Percentiles rank a stretch among this genome's conserved stretches.
Conservation (phyloP, 202 grass and related monocot species). For the Elaeis oleifera region DNA sequence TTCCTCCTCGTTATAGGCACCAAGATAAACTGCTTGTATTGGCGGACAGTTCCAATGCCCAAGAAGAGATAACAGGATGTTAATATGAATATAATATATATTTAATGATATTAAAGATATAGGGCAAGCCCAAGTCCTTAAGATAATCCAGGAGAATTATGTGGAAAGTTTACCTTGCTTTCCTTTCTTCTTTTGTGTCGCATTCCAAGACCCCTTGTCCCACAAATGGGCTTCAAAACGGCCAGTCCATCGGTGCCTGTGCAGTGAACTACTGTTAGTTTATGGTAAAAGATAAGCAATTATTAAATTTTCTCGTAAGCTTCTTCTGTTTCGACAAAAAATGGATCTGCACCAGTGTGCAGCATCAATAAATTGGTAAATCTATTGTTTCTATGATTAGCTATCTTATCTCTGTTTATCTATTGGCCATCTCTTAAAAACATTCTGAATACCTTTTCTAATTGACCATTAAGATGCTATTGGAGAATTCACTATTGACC, state of each 20-base stretch:
- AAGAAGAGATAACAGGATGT: too few species aligned
- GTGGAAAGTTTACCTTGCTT: constrained; percentile 44
- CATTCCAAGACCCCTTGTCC: constrained; percentile 69
- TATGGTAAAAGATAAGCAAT: not conserved
- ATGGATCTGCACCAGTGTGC: too few species aligned
- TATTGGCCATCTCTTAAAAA: too few species aligned
- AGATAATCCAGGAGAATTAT: not conserved
- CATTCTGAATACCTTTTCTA: too few species aligned
- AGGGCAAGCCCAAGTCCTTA: too few species aligned
- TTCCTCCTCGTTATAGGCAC: constrained; percentile 58
- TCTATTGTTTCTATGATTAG: too few species aligned
- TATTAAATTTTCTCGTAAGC: not conserved
- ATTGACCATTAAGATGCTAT: too few species aligned
- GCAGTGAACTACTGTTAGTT: not conserved
- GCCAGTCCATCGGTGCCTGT: constrained; percentile 63
- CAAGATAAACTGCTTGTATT: constrained; percentile 34
- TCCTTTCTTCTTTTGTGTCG: constrained; percentile 63
- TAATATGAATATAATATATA: not conserved
- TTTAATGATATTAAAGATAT: not conserved
- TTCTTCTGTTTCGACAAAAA: too few species aligned
- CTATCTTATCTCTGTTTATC: too few species aligned
- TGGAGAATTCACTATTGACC: too few species aligned
- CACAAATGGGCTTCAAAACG: constrained; percentile 61
- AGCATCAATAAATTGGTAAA: too few species aligned
- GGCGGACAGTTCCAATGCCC: too few species aligned